Base-by-base conservation (phyloP, 2,329 filamentous ascomycete genomes). In the Trichoderma sp. region DNA sequence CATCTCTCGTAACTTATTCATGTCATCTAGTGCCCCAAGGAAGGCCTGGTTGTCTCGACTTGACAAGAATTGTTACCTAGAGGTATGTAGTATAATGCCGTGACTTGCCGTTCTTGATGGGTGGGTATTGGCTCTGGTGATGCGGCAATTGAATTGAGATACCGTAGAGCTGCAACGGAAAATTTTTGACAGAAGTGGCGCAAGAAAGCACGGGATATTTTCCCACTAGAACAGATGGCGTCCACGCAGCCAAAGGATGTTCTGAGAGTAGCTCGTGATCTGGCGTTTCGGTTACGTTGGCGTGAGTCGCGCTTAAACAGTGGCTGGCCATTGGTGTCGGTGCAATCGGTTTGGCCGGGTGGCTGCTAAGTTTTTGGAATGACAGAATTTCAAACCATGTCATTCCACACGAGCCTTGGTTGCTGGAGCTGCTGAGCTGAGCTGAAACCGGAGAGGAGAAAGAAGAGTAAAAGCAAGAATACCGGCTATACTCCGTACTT, bases 221-320 rank as follows among this genome's bases (percentile, higher is more conserved):
- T 45, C 50, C 50, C 61, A 25, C 50, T 64, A 64, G n/a, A 57
- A 53, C n/a, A 25, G n/a, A 17, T 65, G 61, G 61, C 52, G 61
- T 19, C 52, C 35, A 29, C 27, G 15, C 8, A 45, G 52, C 27
- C 27, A 57, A 22, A 45, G 19, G 48, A 34, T 34, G 52, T 52
- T 32, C 25, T 42, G 52, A 35, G n/a, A 52, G 32, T 45, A 19
- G 37, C 27, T 19, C 52, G 34, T 27, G 7, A 19, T 39, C 37
- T 48, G 39, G 52, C 22, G n/a, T 48, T 57, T 45, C 9, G 42
- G 37, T 35, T 29, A n/a, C 54, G 27, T n/a, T 35, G 34, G 37
- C 39, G 34, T 27, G 34, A 29, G 15, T 12, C 48, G 61, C 17
- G 25, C 35, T 56, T 45, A n/a, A 6, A 10, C 7, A 2, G 4